Base-by-base conservation (phyloP, 257 asterid genomes). In the Ophiorrhiza pumila region DNA sequence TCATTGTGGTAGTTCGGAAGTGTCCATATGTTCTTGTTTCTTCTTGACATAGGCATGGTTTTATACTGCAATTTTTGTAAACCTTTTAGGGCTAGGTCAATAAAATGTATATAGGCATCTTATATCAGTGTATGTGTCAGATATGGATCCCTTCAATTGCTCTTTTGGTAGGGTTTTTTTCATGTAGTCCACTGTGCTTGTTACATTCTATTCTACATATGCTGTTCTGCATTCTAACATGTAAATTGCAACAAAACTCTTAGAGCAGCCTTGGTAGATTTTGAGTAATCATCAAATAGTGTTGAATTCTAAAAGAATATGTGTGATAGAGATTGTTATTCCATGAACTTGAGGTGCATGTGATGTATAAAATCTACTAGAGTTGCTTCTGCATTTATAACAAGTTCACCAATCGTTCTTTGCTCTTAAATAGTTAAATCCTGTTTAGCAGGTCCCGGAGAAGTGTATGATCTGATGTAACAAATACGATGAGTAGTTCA, bases 361-460 rank as follows among this genome's bases (percentile, higher is more conserved):
- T 42, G 5, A 20, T 50, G 23, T 20, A 17, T 50, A 9, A 50
- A 50, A 50, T 64, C 29, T 65, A n/a, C 50, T n/a, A n/a, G 53
- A 25, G 23, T 14, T 12, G 1, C 47, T 23, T 23, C 4, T 27
- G 53, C 31, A 12, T 3, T 37, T 32, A 63, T 39, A 2, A 37
- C 11, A 13, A 4, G 25, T 14, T 11, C 27, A 14, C 20, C 23
- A 31, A 23, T 22, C 15, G 9, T 55, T 18, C 18, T 59, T 39
- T 25, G 65, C 52, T 23, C 27, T n/a, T 22, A 10, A 72, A 43
- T 59, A 25, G 45, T 20, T 46, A 25, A 9, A 34, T 62, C 41
- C 11, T 73, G 62, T 14, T 61, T 73, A 56, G 70, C 55, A 73
- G 71, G 71, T 35, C n/a, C 31, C 29, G 25, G 66, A 32, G 35